Evolutionary conservation across 1,139 yeast species (phyloP).

Genomic region (Hanseniaspora gamundiae): DNA sequence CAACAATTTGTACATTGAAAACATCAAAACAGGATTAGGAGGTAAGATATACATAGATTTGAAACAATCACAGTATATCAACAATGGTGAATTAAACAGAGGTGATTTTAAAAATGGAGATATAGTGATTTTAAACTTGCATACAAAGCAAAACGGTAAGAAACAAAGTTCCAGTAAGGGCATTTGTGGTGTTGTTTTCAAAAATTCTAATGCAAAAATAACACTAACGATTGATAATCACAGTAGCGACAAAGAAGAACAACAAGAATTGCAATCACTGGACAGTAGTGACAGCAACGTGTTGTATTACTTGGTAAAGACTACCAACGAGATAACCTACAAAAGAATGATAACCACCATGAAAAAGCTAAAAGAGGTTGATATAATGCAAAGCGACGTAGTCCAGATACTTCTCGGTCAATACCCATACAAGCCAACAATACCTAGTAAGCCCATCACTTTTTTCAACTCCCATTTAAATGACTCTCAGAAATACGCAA

Average conservation of each 20-base stretch:
- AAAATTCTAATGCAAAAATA: constrained; percentile 34
- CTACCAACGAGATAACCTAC: constrained; percentile 60
- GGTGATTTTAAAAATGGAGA: constrained; percentile 71
- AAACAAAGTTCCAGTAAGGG: constrained; percentile 12
- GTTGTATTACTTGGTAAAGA: constrained; percentile 37
- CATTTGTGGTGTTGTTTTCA: constrained; percentile 22
- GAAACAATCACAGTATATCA: constrained; percentile 21
- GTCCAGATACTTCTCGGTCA: constrained; percentile 20
- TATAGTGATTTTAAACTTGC: constrained; percentile 33
- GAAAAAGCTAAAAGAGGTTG: constrained; percentile 48
- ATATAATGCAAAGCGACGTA: constrained; percentile 35
- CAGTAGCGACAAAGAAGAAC: constrained; percentile 31
- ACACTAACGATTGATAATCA: constrained; percentile 52
- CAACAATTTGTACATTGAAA: constrained; percentile 46
- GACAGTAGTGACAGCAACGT: constrained; percentile 1
- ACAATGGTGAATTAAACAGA: constrained; percentile 14
- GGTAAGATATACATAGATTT: constrained; percentile 62
- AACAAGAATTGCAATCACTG: constrained; percentile 33
- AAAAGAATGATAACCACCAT: constrained; percentile 73
- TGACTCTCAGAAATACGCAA: constrained; percentile 60
- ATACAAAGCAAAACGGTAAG: constrained; percentile 9
- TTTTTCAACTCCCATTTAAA: constrained; percentile 48
- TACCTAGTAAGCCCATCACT: constrained; percentile 11
- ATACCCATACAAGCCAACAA: constrained; percentile 14
- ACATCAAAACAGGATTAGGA: constrained; percentile 65